Conservation (phyloP, 176 grass and related monocot species). For the Echinochloa phyllopogon region DNA sequence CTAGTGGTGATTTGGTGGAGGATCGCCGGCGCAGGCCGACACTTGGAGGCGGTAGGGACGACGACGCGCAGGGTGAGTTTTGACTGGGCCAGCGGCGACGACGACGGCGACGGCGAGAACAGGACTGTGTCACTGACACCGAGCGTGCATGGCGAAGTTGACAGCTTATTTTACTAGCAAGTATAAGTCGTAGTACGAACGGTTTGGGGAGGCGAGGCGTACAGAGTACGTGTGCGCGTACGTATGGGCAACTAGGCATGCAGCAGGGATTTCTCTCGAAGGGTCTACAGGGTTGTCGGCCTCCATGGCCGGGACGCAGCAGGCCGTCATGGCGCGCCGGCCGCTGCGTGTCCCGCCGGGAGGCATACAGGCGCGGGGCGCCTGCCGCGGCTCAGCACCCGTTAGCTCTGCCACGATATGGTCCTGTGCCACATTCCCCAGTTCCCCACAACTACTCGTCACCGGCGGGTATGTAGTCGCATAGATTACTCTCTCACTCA, state of each 20-base stretch:
- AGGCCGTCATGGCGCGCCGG: conserved; percentile 13
- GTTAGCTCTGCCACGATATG: no score
- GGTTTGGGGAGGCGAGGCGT: neutral
- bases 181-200: neutral
- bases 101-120: neutral
- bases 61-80: conserved; percentile 18
- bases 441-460: no score
- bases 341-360: neutral
- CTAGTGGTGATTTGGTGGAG: neutral
- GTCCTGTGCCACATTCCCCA: no score
- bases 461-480: no score
- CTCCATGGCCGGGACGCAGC: neutral
- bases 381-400: no score
- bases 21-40: conserved; percentile 30
- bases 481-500: no score
- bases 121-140: neutral
- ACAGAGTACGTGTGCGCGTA: neutral
- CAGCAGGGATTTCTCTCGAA: conserved; percentile 30
- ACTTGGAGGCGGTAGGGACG: conserved; percentile 45
- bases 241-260: neutral
- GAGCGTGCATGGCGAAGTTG: conserved; percentile 43
- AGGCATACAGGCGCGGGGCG: no score
- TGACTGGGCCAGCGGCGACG: conserved; percentile 15
- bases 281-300: neutral
- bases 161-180: neutral